phyloP scores from a whole-genome alignment of 2,329 filamentous ascomycete genomes.

The Moelleriella libera region DNA sequence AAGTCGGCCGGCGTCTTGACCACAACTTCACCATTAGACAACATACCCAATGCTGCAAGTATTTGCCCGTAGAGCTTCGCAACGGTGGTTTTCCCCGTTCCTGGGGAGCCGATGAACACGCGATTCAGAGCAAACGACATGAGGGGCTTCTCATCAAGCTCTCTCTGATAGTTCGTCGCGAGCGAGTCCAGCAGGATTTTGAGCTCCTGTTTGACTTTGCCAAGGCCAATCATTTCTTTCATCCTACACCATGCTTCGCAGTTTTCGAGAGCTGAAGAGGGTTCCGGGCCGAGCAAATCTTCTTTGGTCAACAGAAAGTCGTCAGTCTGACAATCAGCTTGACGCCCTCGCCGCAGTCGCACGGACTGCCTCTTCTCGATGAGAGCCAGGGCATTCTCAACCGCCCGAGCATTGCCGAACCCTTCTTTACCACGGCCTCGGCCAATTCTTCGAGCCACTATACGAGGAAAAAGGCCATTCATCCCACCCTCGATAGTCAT shows the following conservation, averaged over 20 bases:
- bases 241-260: slow-evolving; percentile 45
- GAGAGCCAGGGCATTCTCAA: slow-evolving; percentile 45
- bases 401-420: slow-evolving; percentile 58
- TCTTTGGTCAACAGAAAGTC: slow-evolving; percentile 48
- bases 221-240: slow-evolving; percentile 42
- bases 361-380: slow-evolving; percentile 45
- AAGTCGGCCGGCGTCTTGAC: slow-evolving; percentile 65
- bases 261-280: slow-evolving; percentile 32
- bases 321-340: slow-evolving; percentile 26
- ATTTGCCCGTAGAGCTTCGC: slow-evolving; percentile 60
- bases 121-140: slow-evolving; percentile 51
- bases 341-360: slow-evolving; percentile 35
- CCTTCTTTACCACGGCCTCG: slow-evolving; percentile 47
- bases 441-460: slow-evolving; percentile 47
- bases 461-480: slow-evolving; percentile 47
- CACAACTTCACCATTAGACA: slow-evolving; percentile 59
- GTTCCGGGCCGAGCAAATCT: slow-evolving; percentile 60
- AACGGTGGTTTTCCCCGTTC: slow-evolving; percentile 65
- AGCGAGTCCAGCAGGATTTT: slow-evolving; percentile 44
- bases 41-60: slow-evolving; percentile 49
- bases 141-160: slow-evolving; percentile 44
- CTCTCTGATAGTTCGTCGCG: slow-evolving; percentile 49
- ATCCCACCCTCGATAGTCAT: slow-evolving; percentile 48
- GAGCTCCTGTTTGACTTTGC: slow-evolving; percentile 47
- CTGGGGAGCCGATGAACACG: slow-evolving; percentile 57